Evolutionary conservation across 2,329 filamentous ascomycete species (phyloP).

Genomic region (Sporothrix euskadiensis): DNA sequence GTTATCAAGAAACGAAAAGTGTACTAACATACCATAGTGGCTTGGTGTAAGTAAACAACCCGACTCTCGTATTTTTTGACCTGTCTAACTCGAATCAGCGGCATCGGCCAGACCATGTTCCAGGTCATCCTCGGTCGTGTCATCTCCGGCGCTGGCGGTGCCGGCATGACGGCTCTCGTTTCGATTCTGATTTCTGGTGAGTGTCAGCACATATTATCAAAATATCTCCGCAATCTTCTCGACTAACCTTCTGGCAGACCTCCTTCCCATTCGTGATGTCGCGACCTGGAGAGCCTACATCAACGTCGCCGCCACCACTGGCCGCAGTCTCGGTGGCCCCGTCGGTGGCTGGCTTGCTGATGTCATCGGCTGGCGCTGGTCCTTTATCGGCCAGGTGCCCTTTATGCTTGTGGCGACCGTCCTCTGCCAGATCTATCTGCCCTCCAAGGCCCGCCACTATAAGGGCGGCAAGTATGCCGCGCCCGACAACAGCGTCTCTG

Average conservation of each 20-base stretch:
- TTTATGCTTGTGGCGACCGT: conserved; percentile 53
- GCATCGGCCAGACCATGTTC: conserved; percentile 48
- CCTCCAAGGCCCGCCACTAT: conserved; percentile 33
- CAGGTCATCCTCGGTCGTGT: conserved; percentile 53
- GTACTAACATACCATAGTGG: conserved; percentile 32
- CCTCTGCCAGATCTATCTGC: conserved; percentile 42
- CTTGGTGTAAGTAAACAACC: conserved; percentile 38
- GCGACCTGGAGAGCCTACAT: conserved; percentile 56
- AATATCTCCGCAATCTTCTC: background rate
- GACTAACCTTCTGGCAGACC: conserved; percentile 39
- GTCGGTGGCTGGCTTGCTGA: conserved; percentile 63
- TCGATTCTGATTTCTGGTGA: conserved; percentile 55
- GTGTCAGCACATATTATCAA: background rate
- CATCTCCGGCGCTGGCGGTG: conserved; percentile 54
- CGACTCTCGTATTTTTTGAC: no score
- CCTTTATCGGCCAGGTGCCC: conserved; percentile 59
- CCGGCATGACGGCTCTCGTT: conserved; percentile 53
- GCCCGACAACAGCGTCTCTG: conserved; percentile 31
- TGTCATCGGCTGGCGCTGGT: conserved; percentile 67
- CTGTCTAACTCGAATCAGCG: conserved; percentile 36
- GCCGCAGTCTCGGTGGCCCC: conserved; percentile 54
- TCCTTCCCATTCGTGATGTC: conserved; percentile 54
- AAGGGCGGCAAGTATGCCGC: conserved; percentile 30
- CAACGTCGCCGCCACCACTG: conserved; percentile 54
- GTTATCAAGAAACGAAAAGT: background rate